These are phyloP conservation scores for Uronychia binucleata DNA, from an alignment of 73 alveolate species.

Conservation along the genomic window DNA sequence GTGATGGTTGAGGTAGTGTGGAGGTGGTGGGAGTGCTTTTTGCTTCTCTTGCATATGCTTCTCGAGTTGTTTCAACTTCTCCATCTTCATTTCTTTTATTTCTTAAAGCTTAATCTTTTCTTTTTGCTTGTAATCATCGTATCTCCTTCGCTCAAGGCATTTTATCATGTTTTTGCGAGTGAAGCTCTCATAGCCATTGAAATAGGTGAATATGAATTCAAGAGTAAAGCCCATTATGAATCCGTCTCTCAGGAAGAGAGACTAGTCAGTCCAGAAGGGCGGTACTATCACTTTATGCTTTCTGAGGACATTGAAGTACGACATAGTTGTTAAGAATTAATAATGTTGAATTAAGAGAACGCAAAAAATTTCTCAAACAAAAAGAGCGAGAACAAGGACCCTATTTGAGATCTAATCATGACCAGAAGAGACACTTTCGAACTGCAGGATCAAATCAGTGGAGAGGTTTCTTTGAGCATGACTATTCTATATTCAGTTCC, in stretches of 20 bases:
- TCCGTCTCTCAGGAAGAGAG: conserved; percentile 58
- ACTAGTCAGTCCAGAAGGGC: conserved; percentile 67
- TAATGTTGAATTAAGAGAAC: background rate
- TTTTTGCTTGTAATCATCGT: conserved; percentile 38
- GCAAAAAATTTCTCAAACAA: background rate
- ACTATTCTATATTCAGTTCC: background rate
- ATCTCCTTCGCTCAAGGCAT: conserved; percentile 49
- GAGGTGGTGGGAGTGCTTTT: background rate
- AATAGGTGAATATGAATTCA: conserved; percentile 55
- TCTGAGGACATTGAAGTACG: conserved; percentile 49
- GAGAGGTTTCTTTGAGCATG: background rate
- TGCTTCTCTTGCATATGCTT: background rate
- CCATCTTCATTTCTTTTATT: conserved; percentile 41
- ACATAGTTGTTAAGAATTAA: conserved; percentile 32
- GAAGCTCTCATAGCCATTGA: conserved; percentile 55
- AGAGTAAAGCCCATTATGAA: conserved; percentile 52
- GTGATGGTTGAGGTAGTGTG: background rate
- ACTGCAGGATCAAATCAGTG: background rate
- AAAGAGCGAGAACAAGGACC: background rate
- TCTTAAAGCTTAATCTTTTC: conserved; percentile 50
- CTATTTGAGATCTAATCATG: background rate
- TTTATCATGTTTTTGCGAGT: conserved; percentile 51
- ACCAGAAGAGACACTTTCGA: background rate
- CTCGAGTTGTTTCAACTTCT: conserved; percentile 26
- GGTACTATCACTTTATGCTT: conserved; percentile 58